Base-by-base conservation (phyloP, 1,284 basidiomycete species). In the Puccinia polysora region DNA sequence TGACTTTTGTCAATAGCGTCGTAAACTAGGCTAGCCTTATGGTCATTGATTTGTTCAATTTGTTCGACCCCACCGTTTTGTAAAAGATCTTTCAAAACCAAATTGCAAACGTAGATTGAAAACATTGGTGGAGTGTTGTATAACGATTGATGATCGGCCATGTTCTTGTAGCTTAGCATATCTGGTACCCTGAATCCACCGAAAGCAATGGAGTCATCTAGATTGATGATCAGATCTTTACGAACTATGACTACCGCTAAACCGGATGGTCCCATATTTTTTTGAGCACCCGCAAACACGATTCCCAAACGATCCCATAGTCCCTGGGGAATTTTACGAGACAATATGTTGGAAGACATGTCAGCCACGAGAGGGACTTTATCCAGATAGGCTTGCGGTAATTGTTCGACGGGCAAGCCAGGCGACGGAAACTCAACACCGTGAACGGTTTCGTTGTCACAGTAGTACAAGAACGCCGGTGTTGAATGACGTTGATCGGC, bases 371-470 rank as follows among this genome's bases (percentile, higher is more conserved):
- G 85, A 6, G 93, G 92, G 12, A 89, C 84, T 15, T 52, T 55
- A 73, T 81, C 76, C 65, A 78, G 75, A 30, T 83, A 80, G 74
- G 85, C 82, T 1, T 79, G 78, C 5, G 87, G 86, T 47, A 97
- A 83, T 62, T 84, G 82, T 75, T 89, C 84, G 82, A 90, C 91
- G 1, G 95, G 94, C 84, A 97, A 97, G n/a, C 88, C 84, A 73
- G 86, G 84, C 52, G 83, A 79, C 3, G 89, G 83, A 82, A 91
- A 97, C 82, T 98, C 89, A 69, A 95, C 88, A 38, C 96, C 96
- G 78, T 97, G 89, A 73, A 98, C 91, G 2, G 96, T 99, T 83
- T 99, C 96, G 83, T 99, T 99, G 80, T 97, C 95, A 84, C 96
- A 99, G 82, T 97, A 98, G 82, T 96, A 97, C 69, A 97, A 88